Evolutionary conservation across 768 basidiomycete genomes (phyloP).

Genomic region (Termitomyces titanicus): DNA sequence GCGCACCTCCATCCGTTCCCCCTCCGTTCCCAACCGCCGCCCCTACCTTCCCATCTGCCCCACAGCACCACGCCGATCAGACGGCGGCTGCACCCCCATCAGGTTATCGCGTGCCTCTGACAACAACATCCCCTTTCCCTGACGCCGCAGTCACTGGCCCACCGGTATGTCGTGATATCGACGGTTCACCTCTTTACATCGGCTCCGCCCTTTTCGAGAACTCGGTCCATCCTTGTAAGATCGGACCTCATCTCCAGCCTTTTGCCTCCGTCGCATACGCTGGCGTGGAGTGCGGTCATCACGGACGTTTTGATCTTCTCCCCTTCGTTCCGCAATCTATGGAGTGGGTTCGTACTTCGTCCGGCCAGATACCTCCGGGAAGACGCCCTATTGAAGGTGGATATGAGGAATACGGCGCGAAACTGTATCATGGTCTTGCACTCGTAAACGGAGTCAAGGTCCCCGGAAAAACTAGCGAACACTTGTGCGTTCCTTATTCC

Average conservation of each 20-base stretch:
- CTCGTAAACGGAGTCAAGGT: constrained; percentile 47
- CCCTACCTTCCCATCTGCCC: constrained; percentile 14
- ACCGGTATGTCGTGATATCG: constrained; percentile 54
- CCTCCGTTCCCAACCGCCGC: constrained; percentile 7
- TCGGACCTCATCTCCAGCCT: constrained; percentile 55
- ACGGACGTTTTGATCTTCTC: constrained; percentile 70
- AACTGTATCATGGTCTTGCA: constrained; percentile 67
- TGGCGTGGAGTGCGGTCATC: constrained; percentile 55
- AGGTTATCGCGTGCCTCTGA: constrained; percentile 62
- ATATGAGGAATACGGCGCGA: constrained; percentile 64
- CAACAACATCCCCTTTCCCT: constrained; percentile 43
- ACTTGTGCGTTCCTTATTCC: constrained; percentile 46
- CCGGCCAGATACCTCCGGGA: constrained; percentile 57
- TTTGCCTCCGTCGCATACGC: constrained; percentile 59
- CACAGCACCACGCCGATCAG: constrained; percentile 4
- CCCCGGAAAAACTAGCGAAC: constrained; percentile 73
- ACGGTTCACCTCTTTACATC: constrained; percentile 64
- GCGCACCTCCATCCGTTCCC: constrained; percentile 6
- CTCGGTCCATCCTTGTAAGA: constrained; percentile 83
- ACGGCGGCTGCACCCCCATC: constrained; percentile 46
- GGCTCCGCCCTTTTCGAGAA: constrained; percentile 68
- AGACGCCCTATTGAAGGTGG: constrained; percentile 67
- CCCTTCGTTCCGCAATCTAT: constrained; percentile 65
- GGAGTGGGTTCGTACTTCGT: constrained; percentile 67
- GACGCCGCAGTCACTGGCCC: constrained; percentile 34